Evolutionary conservation across 108 stramenopile genomes (phyloP).

Genomic region (Cyclotella baltica): DNA sequence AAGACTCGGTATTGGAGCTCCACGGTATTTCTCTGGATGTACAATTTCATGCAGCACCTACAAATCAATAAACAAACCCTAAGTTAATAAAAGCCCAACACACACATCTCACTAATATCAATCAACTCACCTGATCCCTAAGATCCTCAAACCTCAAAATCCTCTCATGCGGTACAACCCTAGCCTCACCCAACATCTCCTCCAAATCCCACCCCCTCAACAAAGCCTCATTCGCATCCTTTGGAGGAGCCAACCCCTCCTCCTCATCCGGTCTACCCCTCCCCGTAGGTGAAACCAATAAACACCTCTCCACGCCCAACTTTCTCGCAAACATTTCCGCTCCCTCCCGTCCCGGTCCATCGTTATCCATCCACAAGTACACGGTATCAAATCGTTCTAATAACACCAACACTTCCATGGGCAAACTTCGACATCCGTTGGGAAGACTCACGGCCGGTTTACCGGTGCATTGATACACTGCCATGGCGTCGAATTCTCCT

Average conservation of each 20-base stretch:
- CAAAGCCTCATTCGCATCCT: slow-evolving; percentile 99
- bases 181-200: slow-evolving; percentile 66
- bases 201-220: slow-evolving; percentile 73
- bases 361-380: slow-evolving; percentile 97
- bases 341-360: slow-evolving; percentile 88
- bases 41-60: slow-evolving; percentile 84
- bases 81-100: slow-evolving; percentile 9
- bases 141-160: slow-evolving; percentile 84
- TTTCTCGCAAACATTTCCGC: slow-evolving; percentile 91
- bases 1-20: slow-evolving; percentile 72
- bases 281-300: slow-evolving; percentile 67
- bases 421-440: slow-evolving; percentile 92
- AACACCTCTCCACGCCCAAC: slow-evolving; percentile 83
- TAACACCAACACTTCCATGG: slow-evolving; percentile 88
- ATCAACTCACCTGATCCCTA: slow-evolving; percentile 47
- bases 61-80: neutral
- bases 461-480: slow-evolving; percentile 95
- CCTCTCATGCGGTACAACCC: slow-evolving; percentile 72
- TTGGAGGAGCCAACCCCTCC: slow-evolving; percentile 57
- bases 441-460: slow-evolving; percentile 84
- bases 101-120: neutral
- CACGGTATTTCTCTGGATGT: slow-evolving; percentile 78
- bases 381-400: slow-evolving; percentile 93
- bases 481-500: slow-evolving; percentile 99
- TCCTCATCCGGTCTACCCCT: slow-evolving; percentile 20